Evolutionary conservation across 108 stramenopile species (phyloP).

Genomic region (Nitzschia putrida): DNA sequence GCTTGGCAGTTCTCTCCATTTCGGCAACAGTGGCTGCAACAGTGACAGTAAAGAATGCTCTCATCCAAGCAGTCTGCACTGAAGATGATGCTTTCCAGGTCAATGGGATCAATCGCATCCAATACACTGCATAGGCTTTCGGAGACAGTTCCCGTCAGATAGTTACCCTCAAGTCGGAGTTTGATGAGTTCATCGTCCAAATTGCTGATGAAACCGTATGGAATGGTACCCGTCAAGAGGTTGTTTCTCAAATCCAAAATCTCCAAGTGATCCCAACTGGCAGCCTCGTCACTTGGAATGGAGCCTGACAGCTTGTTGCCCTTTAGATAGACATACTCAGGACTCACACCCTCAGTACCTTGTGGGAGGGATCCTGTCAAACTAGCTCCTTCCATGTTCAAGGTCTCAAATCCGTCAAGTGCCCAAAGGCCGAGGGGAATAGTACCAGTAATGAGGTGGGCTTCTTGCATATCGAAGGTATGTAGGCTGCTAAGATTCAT

Average conservation of each 20-base stretch:
- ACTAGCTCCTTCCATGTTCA: neutral
- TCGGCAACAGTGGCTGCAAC: neutral
- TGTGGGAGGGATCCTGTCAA: conserved; percentile 1
- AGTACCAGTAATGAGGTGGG: neutral
- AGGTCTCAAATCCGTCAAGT: neutral
- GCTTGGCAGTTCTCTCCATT: neutral
- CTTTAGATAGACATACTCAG: neutral
- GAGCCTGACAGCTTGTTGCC: neutral
- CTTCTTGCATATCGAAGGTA: neutral
- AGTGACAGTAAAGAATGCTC: neutral
- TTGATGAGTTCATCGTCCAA: neutral
- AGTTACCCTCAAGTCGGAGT: conserved; percentile 2
- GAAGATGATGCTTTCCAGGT: too few relatives aligned
- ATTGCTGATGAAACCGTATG: neutral
- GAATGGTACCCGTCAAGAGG: conserved; percentile 7
- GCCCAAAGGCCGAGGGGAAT: conserved; percentile 1
- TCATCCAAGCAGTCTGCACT: too few relatives aligned
- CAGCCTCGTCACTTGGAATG: neutral
- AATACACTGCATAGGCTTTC: neutral
- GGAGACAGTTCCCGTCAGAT: neutral
- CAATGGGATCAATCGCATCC: too few relatives aligned
- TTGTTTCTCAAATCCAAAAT: conserved; percentile 13
- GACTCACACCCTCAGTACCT: neutral
- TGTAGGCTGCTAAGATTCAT: neutral
- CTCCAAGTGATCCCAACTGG: neutral